Evolutionary conservation across 2,329 filamentous ascomycete genomes (phyloP).

Genomic region (Diplocarpon mali): DNA sequence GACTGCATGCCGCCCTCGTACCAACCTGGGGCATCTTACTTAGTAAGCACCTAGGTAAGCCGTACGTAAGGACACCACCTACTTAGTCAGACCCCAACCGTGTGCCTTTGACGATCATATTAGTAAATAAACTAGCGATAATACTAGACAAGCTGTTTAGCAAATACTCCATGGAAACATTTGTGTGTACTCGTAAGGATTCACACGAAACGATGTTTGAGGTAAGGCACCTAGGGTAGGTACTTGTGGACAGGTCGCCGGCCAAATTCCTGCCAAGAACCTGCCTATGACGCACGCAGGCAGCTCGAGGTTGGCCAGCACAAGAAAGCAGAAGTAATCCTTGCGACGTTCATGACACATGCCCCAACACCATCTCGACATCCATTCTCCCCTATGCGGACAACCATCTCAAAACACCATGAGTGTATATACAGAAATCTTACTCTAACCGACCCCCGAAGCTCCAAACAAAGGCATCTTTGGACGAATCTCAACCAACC

Average conservation of each 20-base stretch:
- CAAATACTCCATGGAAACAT: too few species aligned
- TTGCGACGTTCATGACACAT: neutral
- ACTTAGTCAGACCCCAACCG: too few species aligned
- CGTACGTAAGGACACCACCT: too few species aligned
- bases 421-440: neutral
- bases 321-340: neutral
- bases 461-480: neutral
- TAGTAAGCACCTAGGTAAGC: too few species aligned
- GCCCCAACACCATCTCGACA: neutral
- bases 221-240: neutral
- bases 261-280: neutral
- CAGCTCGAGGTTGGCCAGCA: neutral
- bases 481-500: constrained; percentile 15
- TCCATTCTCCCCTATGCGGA: neutral
- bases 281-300: neutral
- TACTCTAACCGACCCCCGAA: neutral
- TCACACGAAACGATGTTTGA: too few species aligned
- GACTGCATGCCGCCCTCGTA: too few species aligned
- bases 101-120: too few species aligned
- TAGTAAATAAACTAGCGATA: too few species aligned
- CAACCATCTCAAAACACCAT: neutral
- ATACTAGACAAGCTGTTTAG: too few species aligned
- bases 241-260: neutral
- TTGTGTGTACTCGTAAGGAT: too few species aligned
- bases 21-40: too few species aligned